Base-by-base conservation (phyloP, 495 filamentous ascomycete genomes). In the Physcia stellaris region DNA sequence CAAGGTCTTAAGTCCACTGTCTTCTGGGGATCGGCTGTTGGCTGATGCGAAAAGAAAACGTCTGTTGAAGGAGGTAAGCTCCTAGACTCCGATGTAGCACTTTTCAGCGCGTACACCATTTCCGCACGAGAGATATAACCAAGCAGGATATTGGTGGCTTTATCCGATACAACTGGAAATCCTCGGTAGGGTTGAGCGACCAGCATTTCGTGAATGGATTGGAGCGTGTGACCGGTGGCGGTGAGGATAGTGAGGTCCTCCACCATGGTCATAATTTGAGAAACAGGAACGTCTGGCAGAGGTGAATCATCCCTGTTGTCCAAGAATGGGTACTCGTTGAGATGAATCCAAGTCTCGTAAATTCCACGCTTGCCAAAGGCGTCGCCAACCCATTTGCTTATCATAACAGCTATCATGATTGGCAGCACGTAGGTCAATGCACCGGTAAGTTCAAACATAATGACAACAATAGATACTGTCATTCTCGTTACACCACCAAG, bases 331-430 rank as follows among this genome's bases (percentile, higher is more conserved):
- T 95, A 98, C 50, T 86, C 86, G 47, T 88, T 88, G 55, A 96
- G 80, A 40, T 83, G 80, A 52, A 98, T 96, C 90, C 90, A 98
- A 32, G 77, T 81, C 53, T 98, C 90, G 64, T 98, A 98, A 57
- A 98, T 98, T 21, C 92, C 90, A 13, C 82, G 75, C 35, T 83
- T 84, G 13, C 83, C 83, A 58, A 98, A 93, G 20, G 88, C 90
- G 57, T 98, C 90, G 51, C 90, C 90, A 16, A 94, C 86, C 90
- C 90, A 98, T 59, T 98, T 98, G 43, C 80, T 83, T 17, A 96
- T 62, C 88, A 98, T 94, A 43, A 98, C 90, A n/a, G 92, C 86
- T 42, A 98, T 82, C 90, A 98, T 98, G 54, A 98, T 96, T 15
- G 90, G 90, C 9, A 98, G 77, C 23, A 98, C 90, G 55, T 98